phyloP scores from a whole-genome alignment of 2,329 filamentous ascomycete species.

The Cryphonectria naterciae region DNA sequence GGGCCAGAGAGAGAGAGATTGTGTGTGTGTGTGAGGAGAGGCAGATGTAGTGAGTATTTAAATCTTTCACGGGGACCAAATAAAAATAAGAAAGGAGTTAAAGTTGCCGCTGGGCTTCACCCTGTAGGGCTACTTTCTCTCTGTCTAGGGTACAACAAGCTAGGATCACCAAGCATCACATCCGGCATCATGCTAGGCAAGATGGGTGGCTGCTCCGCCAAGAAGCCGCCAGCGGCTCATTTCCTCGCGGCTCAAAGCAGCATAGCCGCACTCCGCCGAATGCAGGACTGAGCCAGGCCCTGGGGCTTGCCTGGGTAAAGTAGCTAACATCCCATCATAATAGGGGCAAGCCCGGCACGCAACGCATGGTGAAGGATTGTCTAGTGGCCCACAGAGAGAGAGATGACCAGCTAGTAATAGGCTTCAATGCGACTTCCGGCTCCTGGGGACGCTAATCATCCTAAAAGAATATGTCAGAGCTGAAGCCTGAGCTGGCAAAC shows the following conservation, averaged over 20 bases:
- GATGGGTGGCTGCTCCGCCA: neutral
- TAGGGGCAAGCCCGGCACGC: neutral
- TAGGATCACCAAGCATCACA: neutral
- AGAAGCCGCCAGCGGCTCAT: neutral
- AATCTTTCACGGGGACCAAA: neutral
- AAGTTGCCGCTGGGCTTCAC: neutral
- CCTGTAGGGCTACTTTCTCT: neutral
- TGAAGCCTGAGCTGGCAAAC: neutral
- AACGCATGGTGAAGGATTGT: neutral
- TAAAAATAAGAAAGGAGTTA: neutral
- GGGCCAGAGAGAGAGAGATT: neutral
- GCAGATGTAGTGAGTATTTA: neutral
- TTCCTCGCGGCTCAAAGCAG: conserved; percentile 1
- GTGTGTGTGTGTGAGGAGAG: too few relatives aligned
- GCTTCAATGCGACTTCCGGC: neutral
- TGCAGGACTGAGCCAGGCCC: neutral
- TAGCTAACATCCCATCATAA: neutral
- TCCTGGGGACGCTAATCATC: neutral
- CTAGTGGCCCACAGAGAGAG: neutral
- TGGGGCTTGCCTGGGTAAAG: neutral
- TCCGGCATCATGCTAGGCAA: neutral
- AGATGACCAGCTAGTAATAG: neutral
- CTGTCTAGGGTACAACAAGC: neutral
- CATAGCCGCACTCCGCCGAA: neutral
- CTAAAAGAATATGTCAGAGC: neutral